Conservation (phyloP, 352 stramenopile genomes). For the Detonula confervacea region DNA sequence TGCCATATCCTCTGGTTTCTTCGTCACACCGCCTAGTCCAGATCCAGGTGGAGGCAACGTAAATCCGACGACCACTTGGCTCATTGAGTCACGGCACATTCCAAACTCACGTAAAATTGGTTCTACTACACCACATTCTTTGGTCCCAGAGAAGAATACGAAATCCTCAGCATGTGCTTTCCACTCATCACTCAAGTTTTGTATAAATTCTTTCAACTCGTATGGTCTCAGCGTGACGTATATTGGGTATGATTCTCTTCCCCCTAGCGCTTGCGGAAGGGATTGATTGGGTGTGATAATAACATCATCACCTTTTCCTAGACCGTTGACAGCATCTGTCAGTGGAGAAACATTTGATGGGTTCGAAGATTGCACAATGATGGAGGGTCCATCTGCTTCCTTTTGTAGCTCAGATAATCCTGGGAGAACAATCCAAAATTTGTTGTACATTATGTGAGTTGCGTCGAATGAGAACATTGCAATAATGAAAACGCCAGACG, state of each 20-base stretch:
- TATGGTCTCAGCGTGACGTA: slow-evolving; percentile 75
- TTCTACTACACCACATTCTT: slow-evolving; percentile 77
- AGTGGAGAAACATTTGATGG: slow-evolving; percentile 45
- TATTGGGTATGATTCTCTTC: slow-evolving; percentile 74
- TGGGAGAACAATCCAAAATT: no score
- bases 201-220: slow-evolving; percentile 69
- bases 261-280: slow-evolving; percentile 53
- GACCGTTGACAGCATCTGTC: slow-evolving; percentile 55
- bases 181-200: slow-evolving; percentile 66
- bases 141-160: slow-evolving; percentile 78
- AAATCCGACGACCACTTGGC: slow-evolving; percentile 67
- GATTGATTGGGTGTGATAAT: slow-evolving; percentile 59
- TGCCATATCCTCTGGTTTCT: slow-evolving; percentile 56
- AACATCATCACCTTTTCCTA: slow-evolving; percentile 74
- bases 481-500: not conserved
- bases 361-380: slow-evolving; percentile 60
- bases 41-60: slow-evolving; percentile 31
- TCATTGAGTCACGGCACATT: slow-evolving; percentile 79
- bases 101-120: slow-evolving; percentile 71
- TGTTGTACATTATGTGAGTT: no score
- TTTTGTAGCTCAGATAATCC: slow-evolving; percentile 69
- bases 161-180: slow-evolving; percentile 68
- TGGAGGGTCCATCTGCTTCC: slow-evolving; percentile 65
- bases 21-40: slow-evolving; percentile 22
- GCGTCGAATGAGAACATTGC: no score